Percentiles rank a stretch among this genome's conserved stretches.
Evolutionary conservation across 2,329 filamentous ascomycete genomes (phyloP).

Genomic region (Cercospora sp.): DNA sequence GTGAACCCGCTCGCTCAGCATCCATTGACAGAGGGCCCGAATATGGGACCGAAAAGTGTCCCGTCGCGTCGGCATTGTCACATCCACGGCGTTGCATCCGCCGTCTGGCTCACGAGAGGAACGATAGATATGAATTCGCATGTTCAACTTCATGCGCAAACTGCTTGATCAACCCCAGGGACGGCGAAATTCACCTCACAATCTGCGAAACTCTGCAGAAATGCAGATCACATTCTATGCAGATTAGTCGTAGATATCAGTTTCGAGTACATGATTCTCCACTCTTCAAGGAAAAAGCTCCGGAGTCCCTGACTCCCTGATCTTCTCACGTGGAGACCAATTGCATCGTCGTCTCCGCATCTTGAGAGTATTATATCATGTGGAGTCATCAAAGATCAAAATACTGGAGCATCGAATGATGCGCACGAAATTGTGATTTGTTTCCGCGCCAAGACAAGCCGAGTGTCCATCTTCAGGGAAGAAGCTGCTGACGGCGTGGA

Average conservation of each 20-base stretch:
- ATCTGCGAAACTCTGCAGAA: not conserved
- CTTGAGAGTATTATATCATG: not conserved
- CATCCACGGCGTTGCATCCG: not conserved
- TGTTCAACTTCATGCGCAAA: not conserved
- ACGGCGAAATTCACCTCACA: not conserved
- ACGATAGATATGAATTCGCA: no score
- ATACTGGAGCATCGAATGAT: not conserved
- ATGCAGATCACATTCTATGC: not conserved
- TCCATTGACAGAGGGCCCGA: not conserved
- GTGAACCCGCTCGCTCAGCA: not conserved
- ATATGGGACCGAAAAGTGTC: not conserved
- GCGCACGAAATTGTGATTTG: not conserved
- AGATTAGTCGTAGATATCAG: not conserved
- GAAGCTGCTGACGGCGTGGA: not conserved
- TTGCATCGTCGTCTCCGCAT: not conserved
- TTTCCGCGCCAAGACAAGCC: not conserved
- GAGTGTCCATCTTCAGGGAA: not conserved
- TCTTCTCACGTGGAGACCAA: not conserved
- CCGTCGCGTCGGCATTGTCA: not conserved
- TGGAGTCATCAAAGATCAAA: not conserved
- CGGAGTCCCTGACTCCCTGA: not conserved
- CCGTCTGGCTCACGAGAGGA: no score
- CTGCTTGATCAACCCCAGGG: not conserved
- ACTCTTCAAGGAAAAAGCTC: not conserved
- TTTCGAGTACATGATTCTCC: not conserved